Evolutionary conservation across 2,329 filamentous ascomycete genomes (phyloP), one percentile per base, ranked within the genome.

Genomic region (Hortaea werneckii): DNA sequence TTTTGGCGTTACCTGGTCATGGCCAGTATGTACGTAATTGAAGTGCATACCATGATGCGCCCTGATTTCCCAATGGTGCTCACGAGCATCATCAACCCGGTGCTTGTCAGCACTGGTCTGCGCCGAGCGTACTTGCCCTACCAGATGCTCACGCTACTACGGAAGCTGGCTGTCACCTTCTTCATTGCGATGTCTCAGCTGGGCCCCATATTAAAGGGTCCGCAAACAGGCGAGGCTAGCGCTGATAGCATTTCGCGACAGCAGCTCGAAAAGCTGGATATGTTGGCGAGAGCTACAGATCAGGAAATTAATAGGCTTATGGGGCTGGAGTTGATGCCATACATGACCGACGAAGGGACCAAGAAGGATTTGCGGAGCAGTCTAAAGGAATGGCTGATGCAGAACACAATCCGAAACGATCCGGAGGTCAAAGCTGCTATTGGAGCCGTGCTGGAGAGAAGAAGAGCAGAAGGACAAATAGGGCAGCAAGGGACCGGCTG

Each of bases 151-250:
- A 69, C 75, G 10, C 76, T 96, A 5, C 78, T 83, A 5, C 80
- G 89, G 49, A 86, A 86, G 61, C 69, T 87, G 20, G 79, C 81
- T 11, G 70, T 96, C 43, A 89, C 87, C 2, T 67, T 87, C 27
- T 89, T 87, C 65, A 87, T 94, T 53, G 89, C 86, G 42, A 78
- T 94, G 47, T 82, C 82, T 5, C 87, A 94, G 65, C 76, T 94
- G 42, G 83, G 83, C 0, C 86, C 87, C 3, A 68, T 87, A 4
- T 66, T 86, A 9, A 66, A 63, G 41, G 68, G 67, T 51, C 50
- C 56, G 5, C 45, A 49, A n/a, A 42, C 43, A 9, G 45, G 38
- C 9, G 50, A 44, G 4, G 28, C 44, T 29, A 47, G 49, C 6
- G 54, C 46, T n/a, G 48, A 58, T 20, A 61, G 59, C 5, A 67